Percentiles rank a stretch among this genome's conserved stretches.
phyloP scores from a whole-genome alignment of 2,329 filamentous ascomycete genomes.

The Cladophialophora chaetospira region DNA sequence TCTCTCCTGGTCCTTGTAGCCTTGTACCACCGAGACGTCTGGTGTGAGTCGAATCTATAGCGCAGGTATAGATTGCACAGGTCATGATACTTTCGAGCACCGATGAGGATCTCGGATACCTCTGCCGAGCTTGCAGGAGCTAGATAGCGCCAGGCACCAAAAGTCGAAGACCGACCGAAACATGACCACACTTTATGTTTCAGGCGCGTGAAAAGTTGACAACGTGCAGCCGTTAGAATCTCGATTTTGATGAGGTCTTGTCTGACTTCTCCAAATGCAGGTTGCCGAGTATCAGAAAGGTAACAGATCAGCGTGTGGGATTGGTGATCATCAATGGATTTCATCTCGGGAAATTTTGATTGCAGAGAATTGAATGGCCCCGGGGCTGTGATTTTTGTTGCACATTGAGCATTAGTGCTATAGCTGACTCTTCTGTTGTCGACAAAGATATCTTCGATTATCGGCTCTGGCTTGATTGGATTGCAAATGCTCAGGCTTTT shows the following conservation, averaged over 20 bases:
- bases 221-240: neutral
- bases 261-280: neutral
- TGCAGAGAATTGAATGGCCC: neutral
- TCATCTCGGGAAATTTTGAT: neutral
- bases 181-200: neutral
- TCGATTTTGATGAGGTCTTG: neutral
- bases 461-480: too few species aligned
- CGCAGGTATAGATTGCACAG: neutral
- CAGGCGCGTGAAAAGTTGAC: neutral
- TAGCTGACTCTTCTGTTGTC: too few species aligned
- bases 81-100: neutral
- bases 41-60: too few species aligned
- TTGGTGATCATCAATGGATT: neutral
- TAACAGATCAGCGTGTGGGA: slow-evolving; percentile 2
- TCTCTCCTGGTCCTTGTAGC: too few species aligned
- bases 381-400: too few species aligned
- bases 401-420: too few species aligned
- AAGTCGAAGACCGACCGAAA: neutral
- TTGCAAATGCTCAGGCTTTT: too few species aligned
- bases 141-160: neutral
- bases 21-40: too few species aligned
- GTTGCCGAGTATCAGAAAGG: neutral
- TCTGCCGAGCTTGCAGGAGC: too few species aligned
- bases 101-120: neutral
- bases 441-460: neutral